Evolutionary conservation across 495 filamentous ascomycete genomes (phyloP), one percentile per base, ranked within the genome.

Genomic region (Penicillium roqueforti): DNA sequence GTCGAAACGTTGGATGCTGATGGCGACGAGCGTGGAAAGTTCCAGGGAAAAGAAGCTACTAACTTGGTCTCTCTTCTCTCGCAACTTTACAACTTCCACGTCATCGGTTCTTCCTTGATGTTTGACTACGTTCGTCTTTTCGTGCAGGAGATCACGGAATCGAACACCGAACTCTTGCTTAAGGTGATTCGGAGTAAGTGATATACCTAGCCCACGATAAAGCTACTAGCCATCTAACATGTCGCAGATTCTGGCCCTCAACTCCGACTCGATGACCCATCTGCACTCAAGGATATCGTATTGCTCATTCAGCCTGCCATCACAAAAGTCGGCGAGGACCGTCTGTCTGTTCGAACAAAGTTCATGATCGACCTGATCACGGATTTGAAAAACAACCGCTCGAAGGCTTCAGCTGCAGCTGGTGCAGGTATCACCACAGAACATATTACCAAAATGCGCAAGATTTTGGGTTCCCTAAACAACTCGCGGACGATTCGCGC

Each of bases 301-400:
- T 62, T 87, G 18, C 77, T 88, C 49, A 83, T 96, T 51, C 88
- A 91, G 58, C 83, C 83, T 10, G 80, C 85, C 8, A 79, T 90
- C 11, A 70, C 81, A 6, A 83, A 80, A 45, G 73, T 76, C 29
- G 87, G 86, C 29, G 85, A 88, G 65, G 74, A 76, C 16, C 84
- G 80, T 40, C 75, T 96, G 16, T 92, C 90, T 13, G 87, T 95
- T 10, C 85, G 93, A 44, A 96, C 92, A 1, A 95, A 87, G 57
- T 97, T 97, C 72, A 97, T 97, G 95, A 91, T 98, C 43, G 93
- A 97, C 56, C 92, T 87, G 2, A 93, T 98, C 65, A 91, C 88
- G 55, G 87, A 93, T 61, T 76, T 97, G 26, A 96, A 95, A 67
- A 95, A 96, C 77, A 97, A 96, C 72, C 85, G 87, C 44, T 75